Evolutionary conservation across 192 early-diverging fungal genomes (phyloP).

Genomic region (Backusella tarrabulga): DNA sequence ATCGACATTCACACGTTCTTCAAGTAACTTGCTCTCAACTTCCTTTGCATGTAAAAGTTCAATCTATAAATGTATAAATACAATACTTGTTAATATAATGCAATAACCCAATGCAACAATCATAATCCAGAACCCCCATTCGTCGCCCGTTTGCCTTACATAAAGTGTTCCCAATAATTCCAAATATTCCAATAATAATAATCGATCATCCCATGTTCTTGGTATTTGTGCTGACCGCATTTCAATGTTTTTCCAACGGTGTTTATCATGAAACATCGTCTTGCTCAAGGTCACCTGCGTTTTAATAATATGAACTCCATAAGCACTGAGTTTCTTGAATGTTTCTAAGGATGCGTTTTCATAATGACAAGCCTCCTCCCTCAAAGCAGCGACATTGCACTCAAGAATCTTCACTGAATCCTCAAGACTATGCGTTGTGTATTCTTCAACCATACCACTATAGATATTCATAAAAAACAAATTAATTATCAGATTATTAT

Average conservation of each 20-base stretch:
- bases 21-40: neutral
- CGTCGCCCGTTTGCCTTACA: conserved; percentile 8
- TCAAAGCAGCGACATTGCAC: conserved; percentile 11
- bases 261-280: conserved; percentile 5
- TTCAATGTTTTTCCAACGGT: conserved; percentile 13
- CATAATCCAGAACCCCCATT: conserved; percentile 5
- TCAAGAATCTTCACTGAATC: conserved; percentile 19
- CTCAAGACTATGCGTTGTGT: conserved; percentile 12
- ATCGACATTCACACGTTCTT: conserved; percentile 4
- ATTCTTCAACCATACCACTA: conserved; percentile 11
- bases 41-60: conserved; percentile 1
- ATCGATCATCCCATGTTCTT: conserved; percentile 8
- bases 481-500: conserved; percentile 7
- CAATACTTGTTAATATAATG: conserved; percentile 5
- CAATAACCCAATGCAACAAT: conserved; percentile 7
- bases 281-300: conserved; percentile 11
- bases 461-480: conserved; percentile 2
- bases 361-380: conserved; percentile 9
- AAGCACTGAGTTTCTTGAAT: conserved; percentile 2
- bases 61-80: conserved; percentile 11
- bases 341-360: conserved; percentile 9
- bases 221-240: conserved; percentile 13
- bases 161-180: conserved; percentile 14
- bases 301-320: conserved; percentile 2
- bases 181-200: conserved; percentile 6